Percentiles rank a stretch among this genome's conserved stretches.
Conservation (phyloP, 805 yeast genomes). For the Myxozyma geophila region DNA sequence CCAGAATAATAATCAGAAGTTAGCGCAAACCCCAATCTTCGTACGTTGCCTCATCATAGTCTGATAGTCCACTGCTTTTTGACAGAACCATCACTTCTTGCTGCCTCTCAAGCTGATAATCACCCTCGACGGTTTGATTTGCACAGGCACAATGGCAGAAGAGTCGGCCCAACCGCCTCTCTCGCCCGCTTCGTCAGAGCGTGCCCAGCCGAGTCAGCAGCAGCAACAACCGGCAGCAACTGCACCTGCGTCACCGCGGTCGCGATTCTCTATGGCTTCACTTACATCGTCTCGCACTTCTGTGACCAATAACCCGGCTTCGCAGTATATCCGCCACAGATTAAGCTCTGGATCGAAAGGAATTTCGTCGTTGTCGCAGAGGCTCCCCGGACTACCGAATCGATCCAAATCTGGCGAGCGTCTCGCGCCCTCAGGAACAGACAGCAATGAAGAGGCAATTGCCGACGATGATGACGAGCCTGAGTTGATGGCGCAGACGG, state of each 20-base stretch:
- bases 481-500: constrained; percentile 6
- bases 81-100: too few species aligned
- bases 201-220: not conserved
- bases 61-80: too few species aligned
- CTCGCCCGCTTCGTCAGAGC: not conserved
- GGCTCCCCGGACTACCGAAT: not conserved
- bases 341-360: not conserved
- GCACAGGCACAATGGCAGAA: not conserved
- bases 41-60: too few species aligned
- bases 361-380: constrained; percentile 8
- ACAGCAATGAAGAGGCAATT: not conserved
- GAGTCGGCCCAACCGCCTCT: not conserved
- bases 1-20: too few species aligned
- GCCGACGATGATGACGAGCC: constrained; percentile 10
- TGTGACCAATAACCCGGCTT: not conserved
- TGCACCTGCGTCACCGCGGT: not conserved
- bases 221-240: not conserved
- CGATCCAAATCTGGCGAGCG: not conserved
- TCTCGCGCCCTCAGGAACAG: not conserved
- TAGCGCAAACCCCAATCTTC: too few species aligned
- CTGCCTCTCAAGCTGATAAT: too few species aligned
- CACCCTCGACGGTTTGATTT: not conserved
- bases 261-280: not conserved
- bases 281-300: not conserved
- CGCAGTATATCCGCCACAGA: not conserved